Base-by-base conservation (phyloP, 768 basidiomycete genomes). In the Mycena chlorophos region DNA sequence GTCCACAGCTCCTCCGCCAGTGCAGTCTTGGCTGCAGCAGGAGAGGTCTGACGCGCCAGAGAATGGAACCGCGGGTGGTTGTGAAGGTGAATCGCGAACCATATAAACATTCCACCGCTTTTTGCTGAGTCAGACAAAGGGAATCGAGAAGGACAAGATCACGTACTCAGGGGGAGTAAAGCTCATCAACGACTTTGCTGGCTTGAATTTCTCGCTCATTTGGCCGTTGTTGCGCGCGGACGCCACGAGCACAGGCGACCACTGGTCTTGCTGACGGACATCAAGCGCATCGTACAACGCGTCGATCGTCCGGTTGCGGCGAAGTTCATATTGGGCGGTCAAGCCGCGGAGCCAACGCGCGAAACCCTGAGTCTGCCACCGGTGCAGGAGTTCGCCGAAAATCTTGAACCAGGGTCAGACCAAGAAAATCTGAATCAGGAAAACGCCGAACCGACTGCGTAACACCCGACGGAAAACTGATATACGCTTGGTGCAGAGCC, bases 401-500 rank as follows among this genome's bases (percentile, higher is more conserved):
- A 62, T 42, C 60, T 62, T 6, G 34, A 17, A 5, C 2, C n/a
- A 25, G 5, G n/a, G 19, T 23, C 22, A 13, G 14, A 23, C 38
- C 6, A 10, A 37, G 8, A 12, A 30, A 45, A 57, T 55, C 20
- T 52, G 34, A 31, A 17, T 22, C 5, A 19, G 62, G 58, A 19
- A 63, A 57, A n/a, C 12, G 20, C 26, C 78, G 57, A 62, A 87
- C 83, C 67, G 84, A 69, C 63, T 80, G 81, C 0, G 82, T 81
- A 25, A 89, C 64, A 58, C 84, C 77, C 5, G 81, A 82, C 4
- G 79, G 77, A 37, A 81, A 73, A 0, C 71, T 74, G 51, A 89
- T 84, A 53, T 73, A 81, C 1, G 82, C 2, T 39, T 52, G 56
- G 20, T 57, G 53, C 17, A 50, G 19, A 13, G 40, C 37, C 43